Percentiles rank a stretch among this genome's conserved stretches.
Conservation (phyloP, 169 alveolate species). For the Eimeria tenella region DNA sequence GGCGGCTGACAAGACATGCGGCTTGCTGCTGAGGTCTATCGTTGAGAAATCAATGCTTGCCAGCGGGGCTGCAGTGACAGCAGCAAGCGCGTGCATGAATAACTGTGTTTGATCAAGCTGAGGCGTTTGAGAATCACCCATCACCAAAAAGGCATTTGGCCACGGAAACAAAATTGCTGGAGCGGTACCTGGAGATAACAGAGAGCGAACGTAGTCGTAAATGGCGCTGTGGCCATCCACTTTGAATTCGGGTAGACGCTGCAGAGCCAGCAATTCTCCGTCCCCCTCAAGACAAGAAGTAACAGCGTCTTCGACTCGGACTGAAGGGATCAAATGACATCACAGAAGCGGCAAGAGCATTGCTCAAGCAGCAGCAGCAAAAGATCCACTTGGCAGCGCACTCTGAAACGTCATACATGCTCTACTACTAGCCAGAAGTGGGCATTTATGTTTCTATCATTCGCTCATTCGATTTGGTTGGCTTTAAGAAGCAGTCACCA, state of each 20-base stretch:
- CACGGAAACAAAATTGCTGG: not conserved
- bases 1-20: conserved; percentile 25
- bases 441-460: no score
- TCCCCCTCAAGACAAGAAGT: conserved; percentile 51
- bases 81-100: not conserved
- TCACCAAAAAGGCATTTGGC: not conserved
- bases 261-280: conserved; percentile 59
- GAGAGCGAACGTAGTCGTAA: conserved; percentile 53
- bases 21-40: not conserved
- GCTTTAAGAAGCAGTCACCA: not conserved
- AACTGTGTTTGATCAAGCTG: no score
- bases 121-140: not conserved
- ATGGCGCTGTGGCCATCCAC: conserved; percentile 22
- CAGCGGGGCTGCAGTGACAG: conserved; percentile 23
- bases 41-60: conserved; percentile 15
- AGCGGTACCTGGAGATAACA: conserved; percentile 25
- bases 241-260: conserved; percentile 36
- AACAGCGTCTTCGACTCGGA: conserved; percentile 55
- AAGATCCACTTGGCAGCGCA: no score
- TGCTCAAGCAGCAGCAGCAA: not conserved
- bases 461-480: not conserved
- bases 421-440: no score
- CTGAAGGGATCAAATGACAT: not conserved
- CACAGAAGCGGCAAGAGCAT: no score
- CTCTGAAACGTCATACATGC: no score